Base-by-base conservation (phyloP, 805 yeast genomes). In the Yarrowia sp. region DNA sequence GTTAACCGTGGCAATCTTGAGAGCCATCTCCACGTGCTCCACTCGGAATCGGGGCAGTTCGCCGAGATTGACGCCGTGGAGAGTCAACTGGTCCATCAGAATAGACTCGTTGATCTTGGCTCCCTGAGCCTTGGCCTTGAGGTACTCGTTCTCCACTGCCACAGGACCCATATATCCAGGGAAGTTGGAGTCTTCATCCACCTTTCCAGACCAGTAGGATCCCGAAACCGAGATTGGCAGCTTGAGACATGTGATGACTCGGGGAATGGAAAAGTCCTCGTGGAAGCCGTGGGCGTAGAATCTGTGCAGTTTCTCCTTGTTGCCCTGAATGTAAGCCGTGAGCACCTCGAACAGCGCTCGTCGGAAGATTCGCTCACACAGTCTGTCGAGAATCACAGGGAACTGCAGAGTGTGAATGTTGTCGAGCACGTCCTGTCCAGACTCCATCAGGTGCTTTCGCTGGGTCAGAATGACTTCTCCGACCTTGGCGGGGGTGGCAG, bases 151-250 rank as follows among this genome's bases (percentile, higher is more conserved):
- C 26, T 68, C 71, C 16, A 68, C 56, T 9, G 68, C 64, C 22
- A 68, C 69, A 12, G 68, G 56, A 5, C 70, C 69, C 49, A 58
- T 49, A 32, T 52, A 69, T 10, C 70, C 70, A 1, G 71, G 71
- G 52, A 69, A 69, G 45, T 68, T 48, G 3, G 69, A 65, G 64
- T 69, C 71, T 36, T 69, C 71, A 26, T 69, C 71, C 12, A 69
- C 67, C 56, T 68, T 69, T 14, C 71, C 71, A 2, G 71, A 69
- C 71, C 71, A 69, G 38, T 68, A 46, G 10, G 71, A 61, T 5
- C 70, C 70, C 12, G 71, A 64, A 15, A 69, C 67, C 22, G 71
- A 63, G 32, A 59, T 49, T 5, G 67, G 71, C 12, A 66, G 49
- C 15, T 61, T 45, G 32, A 69, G 58, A 69, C 59, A 63, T 0